Conservation (phyloP, 805 yeast species). For the Yamadazyma takamatsuzukensis region DNA sequence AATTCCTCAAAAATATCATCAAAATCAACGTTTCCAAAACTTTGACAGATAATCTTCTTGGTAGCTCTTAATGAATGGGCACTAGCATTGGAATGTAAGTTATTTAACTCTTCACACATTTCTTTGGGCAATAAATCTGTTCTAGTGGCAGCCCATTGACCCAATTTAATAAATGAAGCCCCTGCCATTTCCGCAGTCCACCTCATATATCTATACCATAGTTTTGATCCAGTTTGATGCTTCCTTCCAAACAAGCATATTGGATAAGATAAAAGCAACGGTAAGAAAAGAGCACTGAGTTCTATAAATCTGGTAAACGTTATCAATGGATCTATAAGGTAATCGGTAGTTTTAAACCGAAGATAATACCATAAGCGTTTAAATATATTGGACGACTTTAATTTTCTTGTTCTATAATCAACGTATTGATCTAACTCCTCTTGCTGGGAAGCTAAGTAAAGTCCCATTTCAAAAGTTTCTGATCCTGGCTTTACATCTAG, state of each 20-base stretch:
- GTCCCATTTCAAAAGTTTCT: constrained; percentile 68
- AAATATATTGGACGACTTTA: constrained; percentile 17
- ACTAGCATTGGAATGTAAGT: constrained; percentile 78
- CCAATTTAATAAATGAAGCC: constrained; percentile 85
- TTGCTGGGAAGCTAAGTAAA: constrained; percentile 55
- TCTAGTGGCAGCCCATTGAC: constrained; percentile 99
- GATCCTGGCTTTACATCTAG: constrained; percentile 44
- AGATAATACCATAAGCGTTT: constrained; percentile 34
- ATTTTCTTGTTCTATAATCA: constrained; percentile 26
- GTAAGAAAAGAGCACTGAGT: constrained; percentile 62
- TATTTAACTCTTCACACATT: constrained; percentile 71
- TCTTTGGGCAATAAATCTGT: constrained; percentile 84
- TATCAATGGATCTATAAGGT: constrained; percentile 62
- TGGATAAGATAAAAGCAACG: constrained; percentile 66
- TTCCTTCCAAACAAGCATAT: constrained; percentile 53
- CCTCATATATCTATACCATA: constrained; percentile 70
- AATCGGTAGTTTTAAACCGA: constrained; percentile 47
- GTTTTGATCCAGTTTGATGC: constrained; percentile 49
- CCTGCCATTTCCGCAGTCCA: constrained; percentile 80
- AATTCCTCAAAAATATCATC: constrained; percentile 82
- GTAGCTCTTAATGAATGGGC: constrained; percentile 68
- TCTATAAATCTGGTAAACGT: constrained; percentile 70
- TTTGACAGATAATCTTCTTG: constrained; percentile 49
- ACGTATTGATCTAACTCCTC: constrained; percentile 44
- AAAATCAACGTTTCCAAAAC: constrained; percentile 51